Evolutionary conservation across 1,284 basidiomycete genomes (phyloP).

Genomic region (Cryptococcus depauperatus): DNA sequence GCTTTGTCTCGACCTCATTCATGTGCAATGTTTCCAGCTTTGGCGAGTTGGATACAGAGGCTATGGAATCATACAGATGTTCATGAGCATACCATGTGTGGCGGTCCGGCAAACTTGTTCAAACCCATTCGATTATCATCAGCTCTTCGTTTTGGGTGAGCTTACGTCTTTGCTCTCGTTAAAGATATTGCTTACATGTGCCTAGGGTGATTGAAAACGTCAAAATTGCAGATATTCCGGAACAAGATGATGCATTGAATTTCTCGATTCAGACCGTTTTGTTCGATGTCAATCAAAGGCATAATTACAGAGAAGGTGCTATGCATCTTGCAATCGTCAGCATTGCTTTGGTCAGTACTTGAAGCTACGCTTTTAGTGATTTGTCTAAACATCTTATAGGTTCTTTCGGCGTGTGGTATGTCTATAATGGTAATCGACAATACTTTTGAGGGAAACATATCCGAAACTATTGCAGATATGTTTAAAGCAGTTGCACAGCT

Average conservation of each 20-base stretch:
- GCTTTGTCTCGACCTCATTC: background rate
- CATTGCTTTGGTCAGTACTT: conserved; percentile 8
- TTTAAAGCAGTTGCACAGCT: background rate
- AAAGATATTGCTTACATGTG: background rate
- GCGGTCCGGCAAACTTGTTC: conserved; percentile 28
- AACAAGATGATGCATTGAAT: conserved; percentile 27
- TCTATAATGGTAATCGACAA: background rate
- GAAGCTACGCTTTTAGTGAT: background rate
- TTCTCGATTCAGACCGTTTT: conserved; percentile 22
- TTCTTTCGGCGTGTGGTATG: conserved; percentile 21
- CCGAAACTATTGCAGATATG: background rate
- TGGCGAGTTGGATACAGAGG: conserved; percentile 22
- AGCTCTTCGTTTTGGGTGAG: conserved; percentile 24
- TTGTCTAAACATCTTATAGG: conserved; percentile 3
- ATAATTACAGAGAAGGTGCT: conserved; percentile 10
- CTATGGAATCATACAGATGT: conserved; percentile 19
- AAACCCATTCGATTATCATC: conserved; percentile 22
- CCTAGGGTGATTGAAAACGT: conserved; percentile 15
- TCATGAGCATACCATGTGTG: conserved; percentile 2
- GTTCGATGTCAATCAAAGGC: conserved; percentile 14
- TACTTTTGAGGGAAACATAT: too few relatives aligned
- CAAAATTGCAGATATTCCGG: conserved; percentile 25
- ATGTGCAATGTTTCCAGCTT: conserved; percentile 10
- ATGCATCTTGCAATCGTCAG: conserved; percentile 10
- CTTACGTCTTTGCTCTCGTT: background rate